Percentiles rank a stretch among this genome's conserved stretches.
Evolutionary conservation across 1,284 basidiomycete species (phyloP).

Genomic region (Sporisorium sorghi): DNA sequence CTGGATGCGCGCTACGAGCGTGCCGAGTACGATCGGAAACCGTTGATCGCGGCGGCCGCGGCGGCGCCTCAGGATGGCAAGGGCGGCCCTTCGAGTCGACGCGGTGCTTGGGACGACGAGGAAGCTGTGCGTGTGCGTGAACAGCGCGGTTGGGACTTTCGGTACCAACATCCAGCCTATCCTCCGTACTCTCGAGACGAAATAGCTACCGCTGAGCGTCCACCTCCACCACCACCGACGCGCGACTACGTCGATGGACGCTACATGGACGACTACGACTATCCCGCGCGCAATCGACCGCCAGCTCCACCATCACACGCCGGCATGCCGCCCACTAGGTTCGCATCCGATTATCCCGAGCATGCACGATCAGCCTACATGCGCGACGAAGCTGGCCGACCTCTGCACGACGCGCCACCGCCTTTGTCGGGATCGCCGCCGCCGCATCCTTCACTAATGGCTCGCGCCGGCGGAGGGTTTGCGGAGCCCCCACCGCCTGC

Average conservation of each 20-base stretch:
- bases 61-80: slow-evolving; percentile 10
- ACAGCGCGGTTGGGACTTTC: slow-evolving; percentile 13
- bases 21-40: slow-evolving; percentile 18
- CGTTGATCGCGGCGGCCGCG: slow-evolving; percentile 1
- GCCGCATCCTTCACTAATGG: slow-evolving; percentile 2
- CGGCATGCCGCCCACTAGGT: slow-evolving; percentile 8
- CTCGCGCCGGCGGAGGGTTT: not conserved
- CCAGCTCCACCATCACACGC: slow-evolving; percentile 6
- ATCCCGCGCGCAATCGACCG: slow-evolving; percentile 14
- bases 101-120: slow-evolving; percentile 19
- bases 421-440: slow-evolving; percentile 15
- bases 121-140: slow-evolving; percentile 23
- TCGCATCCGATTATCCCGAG: slow-evolving; percentile 17
- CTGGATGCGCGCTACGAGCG: slow-evolving; percentile 28
- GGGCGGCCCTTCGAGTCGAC: not conserved
- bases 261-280: slow-evolving; percentile 23
- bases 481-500: slow-evolving; percentile 1
- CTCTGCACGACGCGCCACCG: slow-evolving; percentile 9
- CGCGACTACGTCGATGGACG: slow-evolving; percentile 15
- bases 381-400: slow-evolving; percentile 23
- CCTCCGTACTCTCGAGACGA: slow-evolving; percentile 20
- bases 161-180: slow-evolving; percentile 11
- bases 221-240: slow-evolving; percentile 1
- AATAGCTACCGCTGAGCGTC: not conserved
- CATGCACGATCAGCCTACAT: slow-evolving; percentile 12